Base-by-base conservation (phyloP, 176 grass and related monocot species). In the Calamus simplicifolius region DNA sequence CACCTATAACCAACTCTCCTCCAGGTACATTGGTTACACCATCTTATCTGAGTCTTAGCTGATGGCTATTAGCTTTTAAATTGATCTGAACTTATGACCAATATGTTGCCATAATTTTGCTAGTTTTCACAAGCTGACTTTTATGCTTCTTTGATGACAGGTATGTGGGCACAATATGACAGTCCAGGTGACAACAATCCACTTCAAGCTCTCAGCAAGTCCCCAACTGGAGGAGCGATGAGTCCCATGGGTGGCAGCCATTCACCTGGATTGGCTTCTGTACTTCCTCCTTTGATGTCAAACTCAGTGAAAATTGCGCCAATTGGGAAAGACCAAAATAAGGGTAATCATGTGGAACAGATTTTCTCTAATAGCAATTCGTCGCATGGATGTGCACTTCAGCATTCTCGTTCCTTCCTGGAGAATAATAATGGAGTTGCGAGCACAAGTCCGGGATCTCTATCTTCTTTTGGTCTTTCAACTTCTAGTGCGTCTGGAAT, bases 361-460 rank as follows among this genome's bases (percentile, higher is more conserved):
- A 3, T 26, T 51, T 3, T 52, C 1, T 27, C 19, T 65, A 17
- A 65, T 55, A 61, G 18, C 21, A 59, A 26, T 25, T 19, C 63
- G 13, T 66, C 60, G 25, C 67, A 71, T 52, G 62, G 67, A 28
- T 57, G 55, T 49, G 69, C 55, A 26, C 51, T 61, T 43, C 56
- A 82, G 51, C 58, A 62, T 18, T 71, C 61, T 61, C 79, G 51
- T 72, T 82, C 79, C 16, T 82, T 82, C 54, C 73, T 73, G 14
- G 62, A 76, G 63, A 49, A 74, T 62, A 30, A 19, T 69, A 52
- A 54, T 73, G 64, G 74, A 83, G 53, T 77, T 28, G 16, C 49
- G 59, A 73, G 49, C 50, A 28, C 68, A 52, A 64, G 63, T 21
- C 63, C 52, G 0, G 25, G 69, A 59, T 38, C 12, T 26, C 50